These are phyloP conservation scores for Hypericum perforatum DNA, from an alignment of 345 rosid genomes.

Conservation along the genomic window DNA sequence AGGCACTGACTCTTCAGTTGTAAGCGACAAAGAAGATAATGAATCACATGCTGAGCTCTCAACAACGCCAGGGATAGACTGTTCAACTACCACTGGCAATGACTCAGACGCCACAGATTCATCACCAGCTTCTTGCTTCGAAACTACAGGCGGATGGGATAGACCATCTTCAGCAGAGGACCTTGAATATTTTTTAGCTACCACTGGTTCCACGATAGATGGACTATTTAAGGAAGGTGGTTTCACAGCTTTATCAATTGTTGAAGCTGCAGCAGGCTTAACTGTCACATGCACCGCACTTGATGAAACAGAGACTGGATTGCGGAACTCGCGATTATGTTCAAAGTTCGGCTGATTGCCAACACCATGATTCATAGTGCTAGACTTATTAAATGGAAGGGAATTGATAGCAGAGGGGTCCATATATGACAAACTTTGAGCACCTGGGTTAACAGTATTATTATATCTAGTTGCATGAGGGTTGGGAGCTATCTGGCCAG, in stretches of 20 bases:
- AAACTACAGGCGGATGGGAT: conserved; percentile 25
- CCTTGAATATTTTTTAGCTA: conserved; percentile 27
- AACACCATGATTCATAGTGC: conserved; percentile 22
- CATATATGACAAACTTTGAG: conserved; percentile 44
- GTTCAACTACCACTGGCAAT: conserved; percentile 18
- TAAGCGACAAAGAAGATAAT: conserved; percentile 13
- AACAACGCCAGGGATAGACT: conserved; percentile 17
- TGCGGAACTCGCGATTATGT: conserved; percentile 31
- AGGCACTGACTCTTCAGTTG: conserved; percentile 22
- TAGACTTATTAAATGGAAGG: conserved; percentile 33
- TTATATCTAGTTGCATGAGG: conserved; percentile 57
- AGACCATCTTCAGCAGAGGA: conserved; percentile 27
- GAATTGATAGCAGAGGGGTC: conserved; percentile 35
- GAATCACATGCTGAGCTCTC: conserved; percentile 14
- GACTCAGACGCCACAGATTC: conserved; percentile 26
- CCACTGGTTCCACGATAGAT: conserved; percentile 14
- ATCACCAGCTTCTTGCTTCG: conserved; percentile 25
- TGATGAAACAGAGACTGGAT: conserved; percentile 24
- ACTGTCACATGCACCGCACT: conserved; percentile 41
- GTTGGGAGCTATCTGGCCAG: conserved; percentile 46
- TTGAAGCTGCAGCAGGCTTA: conserved; percentile 36
- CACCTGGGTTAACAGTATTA: conserved; percentile 40
- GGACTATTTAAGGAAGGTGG: conserved; percentile 15
- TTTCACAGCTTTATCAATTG: conserved; percentile 30
- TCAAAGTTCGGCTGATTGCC: conserved; percentile 29